phyloP scores from a whole-genome alignment of 352 stramenopile genomes.

The Phytophthora pluvialis region DNA sequence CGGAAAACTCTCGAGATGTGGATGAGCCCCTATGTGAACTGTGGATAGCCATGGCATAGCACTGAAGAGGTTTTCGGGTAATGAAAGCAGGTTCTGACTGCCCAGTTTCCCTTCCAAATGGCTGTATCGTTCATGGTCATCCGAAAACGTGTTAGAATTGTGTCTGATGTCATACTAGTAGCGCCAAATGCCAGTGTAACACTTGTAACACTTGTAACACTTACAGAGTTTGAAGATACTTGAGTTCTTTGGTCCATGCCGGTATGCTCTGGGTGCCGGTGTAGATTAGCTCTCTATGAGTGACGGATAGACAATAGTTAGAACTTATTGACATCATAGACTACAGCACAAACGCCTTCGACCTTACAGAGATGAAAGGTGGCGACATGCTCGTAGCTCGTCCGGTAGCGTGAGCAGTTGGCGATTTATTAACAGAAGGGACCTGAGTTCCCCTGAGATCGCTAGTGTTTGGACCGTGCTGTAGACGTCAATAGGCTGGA shows the following conservation, averaged over 20 bases:
- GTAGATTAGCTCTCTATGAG: slow-evolving; percentile 22
- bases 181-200: too few species aligned
- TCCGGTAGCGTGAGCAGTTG: slow-evolving; percentile 30
- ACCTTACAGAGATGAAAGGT: slow-evolving; percentile 33
- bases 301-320: neutral
- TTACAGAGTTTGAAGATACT: slow-evolving; percentile 42
- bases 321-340: neutral
- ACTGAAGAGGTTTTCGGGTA: slow-evolving; percentile 29
- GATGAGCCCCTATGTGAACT: slow-evolving; percentile 27
- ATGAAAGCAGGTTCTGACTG: slow-evolving; percentile 10
- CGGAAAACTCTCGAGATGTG: slow-evolving; percentile 11
- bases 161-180: too few species aligned
- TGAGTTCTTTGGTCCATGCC: slow-evolving; percentile 25
- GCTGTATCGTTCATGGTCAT: neutral
- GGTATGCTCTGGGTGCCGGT: slow-evolving; percentile 31
- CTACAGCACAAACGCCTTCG: neutral
- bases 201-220: neutral
- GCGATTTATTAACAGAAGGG: slow-evolving; percentile 45
- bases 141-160: too few species aligned
- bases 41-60: slow-evolving; percentile 30
- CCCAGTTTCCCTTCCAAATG: slow-evolving; percentile 32
- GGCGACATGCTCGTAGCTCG: slow-evolving; percentile 27
- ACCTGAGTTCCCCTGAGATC: slow-evolving; percentile 31
- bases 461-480: slow-evolving; percentile 26
- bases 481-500: slow-evolving; percentile 31